Percentiles rank a stretch among this genome's conserved stretches.
Evolutionary conservation across 1,284 basidiomycete species (phyloP).

Genomic region (Rhodotorula mucilaginosa): DNA sequence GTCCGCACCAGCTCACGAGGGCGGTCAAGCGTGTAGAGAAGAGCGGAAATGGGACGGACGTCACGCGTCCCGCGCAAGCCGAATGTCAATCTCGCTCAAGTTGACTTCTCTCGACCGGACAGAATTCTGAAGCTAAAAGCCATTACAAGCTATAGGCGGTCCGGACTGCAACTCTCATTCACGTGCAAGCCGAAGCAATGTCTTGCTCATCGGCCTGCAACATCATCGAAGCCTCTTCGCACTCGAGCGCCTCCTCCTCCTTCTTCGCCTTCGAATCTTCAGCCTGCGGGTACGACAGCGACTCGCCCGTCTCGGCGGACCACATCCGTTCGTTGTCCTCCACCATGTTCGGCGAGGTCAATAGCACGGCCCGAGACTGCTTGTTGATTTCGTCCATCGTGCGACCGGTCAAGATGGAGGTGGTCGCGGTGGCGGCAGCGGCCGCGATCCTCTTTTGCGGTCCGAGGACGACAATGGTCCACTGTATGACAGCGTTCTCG

Average conservation of each 20-base stretch:
- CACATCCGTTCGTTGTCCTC: not conserved
- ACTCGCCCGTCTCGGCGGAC: not conserved
- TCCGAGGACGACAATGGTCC: slow-evolving; percentile 2
- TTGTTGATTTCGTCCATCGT: slow-evolving; percentile 25
- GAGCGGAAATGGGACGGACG: too few relatives aligned
- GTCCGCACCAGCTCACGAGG: too few relatives aligned
- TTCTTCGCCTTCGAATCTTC: not conserved
- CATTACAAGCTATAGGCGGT: too few relatives aligned
- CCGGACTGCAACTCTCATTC: too few relatives aligned
- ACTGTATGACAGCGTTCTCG: not conserved
- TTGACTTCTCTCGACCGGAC: too few relatives aligned
- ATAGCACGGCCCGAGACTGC: not conserved
- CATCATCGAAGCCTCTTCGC: not conserved
- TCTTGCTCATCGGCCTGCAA: not conserved
- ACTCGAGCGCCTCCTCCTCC: not conserved
- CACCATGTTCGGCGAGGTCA: not conserved
- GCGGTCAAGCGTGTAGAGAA: too few relatives aligned
- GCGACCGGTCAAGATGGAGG: slow-evolving; percentile 24
- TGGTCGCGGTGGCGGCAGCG: not conserved
- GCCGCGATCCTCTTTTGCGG: not conserved
- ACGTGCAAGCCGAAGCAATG: too few relatives aligned
- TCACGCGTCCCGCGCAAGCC: too few relatives aligned
- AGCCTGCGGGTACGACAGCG: not conserved
- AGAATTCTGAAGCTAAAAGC: too few relatives aligned
- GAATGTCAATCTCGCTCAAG: too few relatives aligned